Conservation (phyloP, 1,284 basidiomycete genomes). For the Sporisorium iseilematis-ciliati region DNA sequence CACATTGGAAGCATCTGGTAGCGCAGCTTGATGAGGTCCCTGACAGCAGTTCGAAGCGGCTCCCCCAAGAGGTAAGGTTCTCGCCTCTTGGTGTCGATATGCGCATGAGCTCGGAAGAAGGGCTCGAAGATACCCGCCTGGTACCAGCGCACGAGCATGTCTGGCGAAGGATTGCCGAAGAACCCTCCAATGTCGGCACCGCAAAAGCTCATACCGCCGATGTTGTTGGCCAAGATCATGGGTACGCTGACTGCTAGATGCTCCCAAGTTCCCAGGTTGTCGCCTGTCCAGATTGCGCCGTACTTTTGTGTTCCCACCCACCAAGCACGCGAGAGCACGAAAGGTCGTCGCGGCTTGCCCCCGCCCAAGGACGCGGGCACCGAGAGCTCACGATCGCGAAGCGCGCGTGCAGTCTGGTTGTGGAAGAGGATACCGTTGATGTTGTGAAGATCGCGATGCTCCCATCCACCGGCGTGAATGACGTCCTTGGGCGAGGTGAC, state of each 20-base stretch:
- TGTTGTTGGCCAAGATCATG: constrained; percentile 89
- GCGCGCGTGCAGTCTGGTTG: constrained; percentile 84
- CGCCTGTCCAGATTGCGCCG: constrained; percentile 98
- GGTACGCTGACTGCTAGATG: constrained; percentile 94
- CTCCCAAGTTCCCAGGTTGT: constrained; percentile 97
- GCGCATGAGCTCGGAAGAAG: constrained; percentile 98
- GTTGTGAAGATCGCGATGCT: constrained; percentile 95
- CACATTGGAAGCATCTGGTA: constrained; percentile 91
- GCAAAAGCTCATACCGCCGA: constrained; percentile 93
- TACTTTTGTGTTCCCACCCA: constrained; percentile 94
- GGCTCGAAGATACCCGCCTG: constrained; percentile 94
- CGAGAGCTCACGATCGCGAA: constrained; percentile 77
- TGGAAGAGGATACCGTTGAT: constrained; percentile 78
- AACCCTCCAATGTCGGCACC: constrained; percentile 98
- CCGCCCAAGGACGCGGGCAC: constrained; percentile 76
- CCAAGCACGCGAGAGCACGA: constrained; percentile 94
- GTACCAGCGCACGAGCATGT: constrained; percentile 98
- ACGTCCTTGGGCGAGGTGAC: constrained; percentile 97
- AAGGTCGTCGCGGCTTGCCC: constrained; percentile 74
- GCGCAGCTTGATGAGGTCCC: constrained; percentile 83
- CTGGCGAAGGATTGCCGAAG: constrained; percentile 94
- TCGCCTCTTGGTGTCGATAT: constrained; percentile 96
- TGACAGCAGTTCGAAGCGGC: constrained; percentile 84
- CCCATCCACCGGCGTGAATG: constrained; percentile 92
- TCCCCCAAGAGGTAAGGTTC: constrained; percentile 94